These are phyloP conservation scores for Cucurbita ficifolia DNA, from an alignment of 306 rosid species.

Conservation along the genomic window DNA sequence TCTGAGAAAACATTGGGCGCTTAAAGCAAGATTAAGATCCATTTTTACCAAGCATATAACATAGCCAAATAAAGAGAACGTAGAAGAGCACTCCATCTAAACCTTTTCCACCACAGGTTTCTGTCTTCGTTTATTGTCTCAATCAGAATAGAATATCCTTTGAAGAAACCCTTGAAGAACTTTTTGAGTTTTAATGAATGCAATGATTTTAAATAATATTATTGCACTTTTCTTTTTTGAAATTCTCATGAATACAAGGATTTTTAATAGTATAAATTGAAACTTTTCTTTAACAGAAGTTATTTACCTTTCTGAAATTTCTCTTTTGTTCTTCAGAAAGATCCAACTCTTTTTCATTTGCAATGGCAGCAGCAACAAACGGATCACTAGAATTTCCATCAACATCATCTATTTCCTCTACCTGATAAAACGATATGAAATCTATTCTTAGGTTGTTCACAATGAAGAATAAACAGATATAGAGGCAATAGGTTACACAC, in stretches of 20 bases:
- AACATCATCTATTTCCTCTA: slow-evolving; percentile 92
- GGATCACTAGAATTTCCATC: slow-evolving; percentile 68
- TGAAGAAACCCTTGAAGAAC: background rate
- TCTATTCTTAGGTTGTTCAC: background rate
- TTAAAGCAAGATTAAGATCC: background rate
- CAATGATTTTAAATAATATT: background rate
- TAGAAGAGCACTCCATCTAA: background rate
- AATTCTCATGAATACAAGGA: background rate
- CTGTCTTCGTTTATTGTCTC: background rate
- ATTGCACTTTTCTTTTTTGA: background rate
- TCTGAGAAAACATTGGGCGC: background rate
- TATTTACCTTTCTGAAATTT: slow-evolving; percentile 57
- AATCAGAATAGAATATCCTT: background rate
- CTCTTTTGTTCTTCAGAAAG: slow-evolving; percentile 74
- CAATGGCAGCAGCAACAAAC: slow-evolving; percentile 88
- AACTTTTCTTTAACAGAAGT: background rate
- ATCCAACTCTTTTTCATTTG: slow-evolving; percentile 63
- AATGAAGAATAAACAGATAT: background rate
- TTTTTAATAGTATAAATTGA: no score
- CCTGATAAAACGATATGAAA: slow-evolving; percentile 23
- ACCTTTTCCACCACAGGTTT: background rate
- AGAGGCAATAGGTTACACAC: background rate
- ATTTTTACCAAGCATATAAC: background rate
- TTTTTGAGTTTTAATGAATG: background rate
- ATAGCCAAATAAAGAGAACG: background rate